Base-by-base conservation (phyloP, 495 filamentous ascomycete species). In the Xylaria castorea region DNA sequence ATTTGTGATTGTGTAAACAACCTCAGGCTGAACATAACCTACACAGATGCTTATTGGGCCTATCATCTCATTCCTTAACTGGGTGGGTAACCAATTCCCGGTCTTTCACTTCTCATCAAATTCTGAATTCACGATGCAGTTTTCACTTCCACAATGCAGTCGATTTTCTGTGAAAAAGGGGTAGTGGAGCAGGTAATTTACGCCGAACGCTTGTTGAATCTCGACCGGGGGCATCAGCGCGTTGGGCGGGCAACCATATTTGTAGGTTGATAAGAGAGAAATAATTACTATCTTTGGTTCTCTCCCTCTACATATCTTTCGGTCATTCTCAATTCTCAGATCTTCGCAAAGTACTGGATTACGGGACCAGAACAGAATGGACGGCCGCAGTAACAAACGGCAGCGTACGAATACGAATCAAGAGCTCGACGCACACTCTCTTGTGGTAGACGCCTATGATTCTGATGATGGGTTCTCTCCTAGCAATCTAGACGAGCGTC, bases 321-420 rank as follows among this genome's bases (percentile, higher is more conserved):
- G 16, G 30, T 0, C 3, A 36, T 16, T 27, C 9, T 36, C 30
- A 32, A 34, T 60, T 36, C 30, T 60, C 57, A 32, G 12, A 60
- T 60, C 16, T 20, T 36, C 57, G 30, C 57, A 60, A 60, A 3
- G 1, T 42, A 18, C 57, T 36, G 30, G 22, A 36, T 27, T 36
- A 60, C 30, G 2, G 16, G 6, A 34, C 11, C 14, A 60, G 16
- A 60, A 60, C 14, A 60, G 16, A 60, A 60, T 60, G 57, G 57
- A 60, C 12, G 30, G 30, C 12, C 57, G 18, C 30, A 60, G 57
- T 5, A 60, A 36, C 57, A 60, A 60, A 60, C 57, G 57, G 5
- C 57, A 60, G 57, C 57, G 57, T 60, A 32, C 16, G 57, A 20
- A 60, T 60, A 60, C 57, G 57, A 32, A 60, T 8, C 12, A 36